Conservation (phyloP, 2,329 filamentous ascomycete genomes). For the Leptographium radiaticola region DNA sequence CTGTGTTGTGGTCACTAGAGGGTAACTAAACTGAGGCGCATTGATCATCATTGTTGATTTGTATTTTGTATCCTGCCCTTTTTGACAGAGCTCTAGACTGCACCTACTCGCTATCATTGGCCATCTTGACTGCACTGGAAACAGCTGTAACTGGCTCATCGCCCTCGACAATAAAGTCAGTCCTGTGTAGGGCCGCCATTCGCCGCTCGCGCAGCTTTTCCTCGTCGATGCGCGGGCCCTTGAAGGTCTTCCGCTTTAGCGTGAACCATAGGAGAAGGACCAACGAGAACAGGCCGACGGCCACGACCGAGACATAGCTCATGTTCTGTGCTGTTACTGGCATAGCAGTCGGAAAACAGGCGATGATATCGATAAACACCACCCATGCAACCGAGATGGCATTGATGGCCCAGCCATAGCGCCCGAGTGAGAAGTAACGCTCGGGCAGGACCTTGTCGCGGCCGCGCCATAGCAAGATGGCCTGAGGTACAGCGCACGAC, state of each 20-base stretch:
- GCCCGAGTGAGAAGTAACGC: constrained; percentile 15
- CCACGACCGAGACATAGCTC: constrained; percentile 9
- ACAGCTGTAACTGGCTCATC: not conserved
- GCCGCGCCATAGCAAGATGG: constrained; percentile 14
- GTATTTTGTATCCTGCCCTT: too few species aligned
- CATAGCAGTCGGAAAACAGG: constrained; percentile 7
- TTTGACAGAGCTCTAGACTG: too few species aligned
- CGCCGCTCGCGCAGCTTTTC: constrained; percentile 3
- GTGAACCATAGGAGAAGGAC: constrained; percentile 4
- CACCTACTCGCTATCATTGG: not conserved
- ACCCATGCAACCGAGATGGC: constrained; percentile 4
- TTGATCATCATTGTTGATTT: too few species aligned
- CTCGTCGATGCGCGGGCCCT: constrained; percentile 5
- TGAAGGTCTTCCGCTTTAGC: constrained; percentile 2
- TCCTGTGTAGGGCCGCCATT: not conserved
- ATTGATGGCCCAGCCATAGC: constrained; percentile 14
- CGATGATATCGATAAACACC: constrained; percentile 3
- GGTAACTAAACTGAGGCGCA: too few species aligned
- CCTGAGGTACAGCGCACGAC: constrained; percentile 14
- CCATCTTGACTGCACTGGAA: not conserved
- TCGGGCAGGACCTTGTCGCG: constrained; percentile 15
- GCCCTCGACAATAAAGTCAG: not conserved
- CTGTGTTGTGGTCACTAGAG: too few species aligned
- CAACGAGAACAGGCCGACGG: not conserved
- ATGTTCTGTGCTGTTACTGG: constrained; percentile 11